Base-by-base conservation (phyloP, 225 moss, liverwort and hornwort genomes). In the Polytrichum commune region DNA sequence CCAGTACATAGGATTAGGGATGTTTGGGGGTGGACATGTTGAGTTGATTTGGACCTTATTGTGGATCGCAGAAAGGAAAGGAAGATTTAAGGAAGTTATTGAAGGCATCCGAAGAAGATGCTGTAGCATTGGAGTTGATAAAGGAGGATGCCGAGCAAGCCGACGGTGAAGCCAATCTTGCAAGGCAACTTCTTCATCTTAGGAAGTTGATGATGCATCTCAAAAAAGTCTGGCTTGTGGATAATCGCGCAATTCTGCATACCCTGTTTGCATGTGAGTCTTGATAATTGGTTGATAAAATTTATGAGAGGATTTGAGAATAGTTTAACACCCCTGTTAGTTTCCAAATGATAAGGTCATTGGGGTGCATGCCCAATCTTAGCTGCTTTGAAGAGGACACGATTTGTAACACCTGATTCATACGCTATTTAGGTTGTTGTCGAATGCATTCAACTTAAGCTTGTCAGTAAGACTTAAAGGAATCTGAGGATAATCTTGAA, bases 111-210 rank as follows among this genome's bases (percentile, higher is more conserved):
- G 68, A 54, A 0, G 86, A 90, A 71, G 83, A 92, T 20, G 89
- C 90, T 27, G 66, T 88, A 63, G 85, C 87, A 5, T 32, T 92
- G 53, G 87, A 88, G 2, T 82, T 96, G 71, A 70, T 93, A 0
- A 80, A 69, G 73, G 96, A 92, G 75, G 93, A 96, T 82, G 87
- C 75, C 0, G 96, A 93, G 69, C 90, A 90, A 67, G 83, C 93
- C 19, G 89, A 96, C 20, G 73, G 73, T 19, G 90, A 96, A 81
- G 92, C 92, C 20, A 29, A 38, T 0, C 72, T 70, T 85, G 83
- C 86, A 82, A 84, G 83, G 86, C 78, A 27, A 29, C 46, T 56
- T 5, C 69, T 65, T 18, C 65, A 30, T 65, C 35, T 65, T 19
- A 23, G 65, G 46, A 46, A 46, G 46, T 46, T 46, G 46, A 38